phyloP scores from a whole-genome alignment of 176 grass and related monocot species.

The Hordeum marinum region DNA sequence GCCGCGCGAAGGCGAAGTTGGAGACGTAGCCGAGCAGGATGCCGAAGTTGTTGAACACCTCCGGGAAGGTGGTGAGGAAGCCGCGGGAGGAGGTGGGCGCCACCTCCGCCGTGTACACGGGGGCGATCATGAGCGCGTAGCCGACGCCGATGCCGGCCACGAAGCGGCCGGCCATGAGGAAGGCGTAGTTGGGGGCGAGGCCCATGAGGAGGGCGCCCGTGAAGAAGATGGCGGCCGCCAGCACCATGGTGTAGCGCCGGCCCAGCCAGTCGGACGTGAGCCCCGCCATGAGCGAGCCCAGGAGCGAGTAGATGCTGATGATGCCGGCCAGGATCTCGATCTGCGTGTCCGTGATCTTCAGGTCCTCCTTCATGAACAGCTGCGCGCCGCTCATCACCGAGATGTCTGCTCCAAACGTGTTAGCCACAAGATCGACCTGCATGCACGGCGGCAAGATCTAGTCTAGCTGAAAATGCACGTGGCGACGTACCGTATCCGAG shows the following conservation, averaged over 20 bases:
- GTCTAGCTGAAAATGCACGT: neutral
- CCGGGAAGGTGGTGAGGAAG: slow-evolving; percentile 76
- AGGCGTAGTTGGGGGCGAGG: slow-evolving; percentile 55
- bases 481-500: slow-evolving; percentile 65
- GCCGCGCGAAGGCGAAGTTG: slow-evolving; percentile 85
- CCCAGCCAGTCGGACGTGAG: slow-evolving; percentile 85
- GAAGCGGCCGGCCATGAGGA: slow-evolving; percentile 84
- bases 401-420: slow-evolving; percentile 40
- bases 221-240: slow-evolving; percentile 83
- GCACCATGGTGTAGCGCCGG: slow-evolving; percentile 75
- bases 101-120: slow-evolving; percentile 87
- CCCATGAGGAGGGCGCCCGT: slow-evolving; percentile 72
- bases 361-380: slow-evolving; percentile 66
- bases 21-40: slow-evolving; percentile 85
- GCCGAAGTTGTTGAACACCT: slow-evolving; percentile 88
- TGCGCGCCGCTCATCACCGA: slow-evolving; percentile 88
- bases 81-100: slow-evolving; percentile 69
- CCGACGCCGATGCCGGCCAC: slow-evolving; percentile 85
- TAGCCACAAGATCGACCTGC: neutral
- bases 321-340: slow-evolving; percentile 81
- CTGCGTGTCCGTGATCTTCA: slow-evolving; percentile 73
- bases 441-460: neutral
- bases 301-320: slow-evolving; percentile 74
- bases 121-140: slow-evolving; percentile 71
- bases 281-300: slow-evolving; percentile 70